Evolutionary conservation across 352 stramenopile genomes (phyloP), one percentile per base, ranked within the genome.

Genomic region (Phytophthora rubi): DNA sequence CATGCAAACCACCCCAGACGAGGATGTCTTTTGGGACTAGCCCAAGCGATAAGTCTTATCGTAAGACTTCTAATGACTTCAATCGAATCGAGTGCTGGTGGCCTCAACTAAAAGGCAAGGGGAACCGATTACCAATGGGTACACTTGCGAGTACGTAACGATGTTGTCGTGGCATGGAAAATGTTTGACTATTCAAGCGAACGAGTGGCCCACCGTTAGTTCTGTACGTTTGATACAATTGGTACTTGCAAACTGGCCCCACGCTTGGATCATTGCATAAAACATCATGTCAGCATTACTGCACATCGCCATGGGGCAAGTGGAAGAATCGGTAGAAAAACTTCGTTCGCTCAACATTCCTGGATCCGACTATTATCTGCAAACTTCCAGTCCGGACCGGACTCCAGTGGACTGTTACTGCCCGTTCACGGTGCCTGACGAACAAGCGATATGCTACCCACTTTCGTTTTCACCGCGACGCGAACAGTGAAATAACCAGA

Each of bases 21-120:
- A 81, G 12, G 66, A 79, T 3, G 23, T 62, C 4, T 62, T 68
- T 42, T 74, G 61, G 63, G 55, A 80, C 45, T 78, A 59, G 62
- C n/a, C 39, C 8, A 18, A 47, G 13, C 39, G 15, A 47, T 47
- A 47, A 47, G 39, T 21, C 18, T 21, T 0, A 21, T n/a, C n/a
- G n/a, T 21, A 21, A 21, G 18, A 18, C 13, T 5, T 10, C 39
- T 47, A 47, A 47, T 39, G 15, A 47, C 5, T 21, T 47, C 15
- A 47, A 3, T 21, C 15, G 33, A 39, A 39, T 13, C 33, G 33
- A 39, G 8, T 47, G 39, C 21, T 47, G 21, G 39, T 47, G 39
- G 39, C 21, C 15, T 16, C n/a, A 47, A 8, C 39, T 21, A 7
- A 39, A 39, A 15, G 7, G 33, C 33, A 39, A 39, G 33, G 33